Conservation (phyloP, 257 asterid species). For the Solanum etuberosum region DNA sequence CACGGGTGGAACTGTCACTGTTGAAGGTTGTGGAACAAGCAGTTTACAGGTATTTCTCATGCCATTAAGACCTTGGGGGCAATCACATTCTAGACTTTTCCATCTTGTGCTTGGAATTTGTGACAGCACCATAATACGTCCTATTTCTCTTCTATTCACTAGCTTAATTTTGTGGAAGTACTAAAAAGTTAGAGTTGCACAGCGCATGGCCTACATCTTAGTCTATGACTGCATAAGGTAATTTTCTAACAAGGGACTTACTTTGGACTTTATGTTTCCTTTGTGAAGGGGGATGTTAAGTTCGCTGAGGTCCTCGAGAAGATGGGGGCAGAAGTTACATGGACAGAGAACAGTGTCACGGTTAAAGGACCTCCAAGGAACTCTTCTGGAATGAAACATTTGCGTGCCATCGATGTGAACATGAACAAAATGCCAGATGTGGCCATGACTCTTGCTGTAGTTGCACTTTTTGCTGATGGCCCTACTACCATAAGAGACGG, state of each 20-base stretch:
- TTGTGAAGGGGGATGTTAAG: slow-evolving; percentile 79
- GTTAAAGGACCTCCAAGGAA: slow-evolving; percentile 74
- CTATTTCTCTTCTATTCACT: not conserved
- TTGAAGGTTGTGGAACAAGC: slow-evolving; percentile 97
- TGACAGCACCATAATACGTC: not conserved
- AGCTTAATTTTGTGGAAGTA: not conserved
- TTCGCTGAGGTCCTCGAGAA: slow-evolving; percentile 94
- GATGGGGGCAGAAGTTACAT: slow-evolving; percentile 90
- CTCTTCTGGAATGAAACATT: slow-evolving; percentile 55
- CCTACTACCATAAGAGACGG: slow-evolving; percentile 95
- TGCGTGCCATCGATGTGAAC: slow-evolving; percentile 72
- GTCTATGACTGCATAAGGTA: not conserved
- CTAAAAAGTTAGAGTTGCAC: not conserved
- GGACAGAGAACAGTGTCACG: slow-evolving; percentile 97
- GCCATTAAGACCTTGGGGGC: not conserved
- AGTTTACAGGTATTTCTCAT: slow-evolving; percentile 74
- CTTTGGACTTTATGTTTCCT: not conserved
- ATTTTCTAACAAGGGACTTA: not conserved
- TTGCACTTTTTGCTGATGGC: slow-evolving; percentile 92
- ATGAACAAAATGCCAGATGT: slow-evolving; percentile 99
- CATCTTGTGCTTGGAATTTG: not conserved
- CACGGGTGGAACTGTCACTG: slow-evolving; percentile 88
- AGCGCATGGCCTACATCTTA: not conserved
- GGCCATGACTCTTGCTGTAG: slow-evolving; percentile 98
- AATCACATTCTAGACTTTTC: not conserved